Evolutionary conservation across 768 basidiomycete species (phyloP), one percentile per base, ranked within the genome.

Genomic region (Rhodotorula sphaerocarpa): DNA sequence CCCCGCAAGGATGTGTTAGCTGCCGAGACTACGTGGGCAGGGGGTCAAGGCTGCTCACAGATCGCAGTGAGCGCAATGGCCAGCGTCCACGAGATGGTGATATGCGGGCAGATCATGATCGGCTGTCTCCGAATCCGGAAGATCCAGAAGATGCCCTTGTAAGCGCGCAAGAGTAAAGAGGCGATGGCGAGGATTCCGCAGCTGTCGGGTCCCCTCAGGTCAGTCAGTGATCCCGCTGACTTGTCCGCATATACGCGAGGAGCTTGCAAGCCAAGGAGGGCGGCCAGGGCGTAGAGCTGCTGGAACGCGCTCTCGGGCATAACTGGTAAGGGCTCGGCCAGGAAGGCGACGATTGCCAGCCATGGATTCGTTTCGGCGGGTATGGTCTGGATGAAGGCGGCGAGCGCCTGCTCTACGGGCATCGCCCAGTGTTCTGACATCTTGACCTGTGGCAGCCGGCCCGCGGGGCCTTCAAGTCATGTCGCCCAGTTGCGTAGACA

Each of bases 251-350:
- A 39, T 7, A n/a, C 11, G 14, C 39, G 15, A 46, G 15, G 5
- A 21, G 3, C 63, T 42, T 23, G 51, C 63, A 55, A 7, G 3
- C 53, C 63, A 31, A 50, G 55, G 1, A 34, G 12, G 3, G 41
- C 47, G 31, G 50, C 50, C 11, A 62, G 43, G 20, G 50, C 31
- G 55, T 62, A 62, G 7, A 62, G 43, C 28, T 62, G 61, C 10
- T n/a, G 27, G 7, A 33, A 15, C 0, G 61, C 61, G 6, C 47
- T 44, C 3, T 16, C 3, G 5, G 61, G 61, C 5, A 62, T 21
- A 3, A 48, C 36, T 2, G 61, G 61, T 16, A 46, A 44, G 9
- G 55, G 18, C n/a, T 36, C 30, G 9, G 14, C 25, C 10, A 57
- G 34, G 14, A 16, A 3, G 0, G 16, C 50, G 0, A 9, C 21